These are phyloP conservation scores for Infundibulicybe gibba DNA, from an alignment of 768 basidiomycete species.

Conservation along the genomic window DNA sequence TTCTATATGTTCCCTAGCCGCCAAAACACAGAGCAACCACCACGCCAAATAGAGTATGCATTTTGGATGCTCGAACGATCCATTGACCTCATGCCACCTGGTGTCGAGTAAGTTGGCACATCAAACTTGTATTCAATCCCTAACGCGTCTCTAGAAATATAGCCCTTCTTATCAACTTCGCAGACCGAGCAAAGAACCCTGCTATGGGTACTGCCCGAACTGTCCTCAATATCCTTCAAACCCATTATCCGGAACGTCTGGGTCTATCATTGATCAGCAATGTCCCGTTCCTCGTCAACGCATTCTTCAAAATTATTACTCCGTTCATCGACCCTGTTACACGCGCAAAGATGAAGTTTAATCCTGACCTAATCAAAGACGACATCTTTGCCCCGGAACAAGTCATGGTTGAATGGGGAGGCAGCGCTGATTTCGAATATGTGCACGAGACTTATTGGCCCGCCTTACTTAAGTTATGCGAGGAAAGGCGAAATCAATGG, in stretches of 20 bases:
- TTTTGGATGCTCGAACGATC: constrained; percentile 78
- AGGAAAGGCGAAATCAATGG: constrained; percentile 45
- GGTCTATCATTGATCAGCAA: constrained; percentile 72
- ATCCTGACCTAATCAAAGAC: constrained; percentile 62
- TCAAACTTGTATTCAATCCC: neutral
- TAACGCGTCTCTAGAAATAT: constrained; percentile 43
- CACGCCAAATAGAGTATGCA: constrained; percentile 66
- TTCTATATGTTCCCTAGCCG: constrained; percentile 66
- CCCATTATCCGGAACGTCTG: constrained; percentile 86
- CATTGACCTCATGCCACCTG: constrained; percentile 75
- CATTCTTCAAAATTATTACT: constrained; percentile 74
- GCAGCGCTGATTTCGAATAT: constrained; percentile 64
- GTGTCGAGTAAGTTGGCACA: constrained; percentile 62
- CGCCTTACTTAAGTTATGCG: constrained; percentile 51
- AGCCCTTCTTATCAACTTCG: constrained; percentile 74
- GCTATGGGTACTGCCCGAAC: constrained; percentile 36
- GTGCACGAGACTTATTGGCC: constrained; percentile 76
- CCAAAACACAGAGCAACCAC: constrained; percentile 74
- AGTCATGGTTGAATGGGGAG: constrained; percentile 64
- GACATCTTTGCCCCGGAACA: constrained; percentile 66
- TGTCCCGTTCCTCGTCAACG: constrained; percentile 73
- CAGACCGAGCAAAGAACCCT: constrained; percentile 62
- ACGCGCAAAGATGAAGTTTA: constrained; percentile 71
- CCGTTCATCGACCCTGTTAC: constrained; percentile 86
- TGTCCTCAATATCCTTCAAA: constrained; percentile 66